Evolutionary conservation across 768 basidiomycete species (phyloP).

Genomic region (Amanita molliuscula): DNA sequence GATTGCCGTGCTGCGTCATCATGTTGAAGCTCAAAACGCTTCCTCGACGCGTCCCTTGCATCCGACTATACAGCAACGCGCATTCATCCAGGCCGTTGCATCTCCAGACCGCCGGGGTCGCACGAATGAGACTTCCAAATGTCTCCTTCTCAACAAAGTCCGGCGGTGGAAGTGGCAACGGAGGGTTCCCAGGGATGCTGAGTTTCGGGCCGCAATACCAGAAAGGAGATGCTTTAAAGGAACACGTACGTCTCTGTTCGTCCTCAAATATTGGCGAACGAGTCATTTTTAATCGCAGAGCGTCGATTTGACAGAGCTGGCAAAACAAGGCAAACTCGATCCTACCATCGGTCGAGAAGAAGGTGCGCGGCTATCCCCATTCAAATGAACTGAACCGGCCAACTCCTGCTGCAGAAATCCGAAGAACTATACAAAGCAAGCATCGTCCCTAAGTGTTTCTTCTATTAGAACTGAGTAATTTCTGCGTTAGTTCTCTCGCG

Average conservation of each 20-base stretch:
- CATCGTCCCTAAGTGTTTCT: constrained; percentile 14
- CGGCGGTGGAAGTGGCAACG: constrained; percentile 17
- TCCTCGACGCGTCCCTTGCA: too few species aligned
- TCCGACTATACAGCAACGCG: background rate
- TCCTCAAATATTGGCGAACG: background rate
- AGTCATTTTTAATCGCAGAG: constrained; percentile 33
- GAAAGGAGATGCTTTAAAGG: constrained; percentile 81
- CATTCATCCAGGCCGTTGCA: background rate
- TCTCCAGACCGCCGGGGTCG: background rate
- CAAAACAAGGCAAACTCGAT: constrained; percentile 77
- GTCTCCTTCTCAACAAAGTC: constrained; percentile 14
- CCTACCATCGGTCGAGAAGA: constrained; percentile 87
- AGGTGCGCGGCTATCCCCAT: constrained; percentile 25
- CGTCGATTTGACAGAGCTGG: constrained; percentile 76
- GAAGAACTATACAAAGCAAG: constrained; percentile 81
- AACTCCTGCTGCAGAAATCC: constrained; percentile 46
- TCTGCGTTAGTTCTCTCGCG: constrained; percentile 58
- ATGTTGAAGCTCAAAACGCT: too few species aligned
- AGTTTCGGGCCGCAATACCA: constrained; percentile 48
- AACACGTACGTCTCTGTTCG: constrained; percentile 35
- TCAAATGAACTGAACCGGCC: background rate
- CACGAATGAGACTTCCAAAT: background rate
- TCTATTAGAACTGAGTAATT: background rate
- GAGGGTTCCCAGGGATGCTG: constrained; percentile 57
- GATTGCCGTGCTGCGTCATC: too few species aligned